Conservation (phyloP, 1,284 basidiomycete species). For the Fistulinella staudtii region DNA sequence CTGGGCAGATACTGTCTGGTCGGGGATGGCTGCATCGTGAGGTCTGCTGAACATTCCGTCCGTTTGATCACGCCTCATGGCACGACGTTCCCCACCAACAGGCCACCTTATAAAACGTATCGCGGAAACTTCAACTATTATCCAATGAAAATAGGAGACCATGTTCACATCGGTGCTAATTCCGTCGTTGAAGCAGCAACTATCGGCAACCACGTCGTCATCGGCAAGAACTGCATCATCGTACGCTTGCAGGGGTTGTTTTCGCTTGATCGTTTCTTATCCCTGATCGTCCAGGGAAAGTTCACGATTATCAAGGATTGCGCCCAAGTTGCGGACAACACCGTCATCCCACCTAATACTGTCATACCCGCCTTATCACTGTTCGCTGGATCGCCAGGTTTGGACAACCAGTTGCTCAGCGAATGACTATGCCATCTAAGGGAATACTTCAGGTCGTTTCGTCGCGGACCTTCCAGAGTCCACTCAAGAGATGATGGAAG, state of each 20-base stretch:
- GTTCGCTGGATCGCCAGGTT: constrained; percentile 89
- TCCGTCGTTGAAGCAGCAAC: constrained; percentile 91
- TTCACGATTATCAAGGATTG: constrained; percentile 97
- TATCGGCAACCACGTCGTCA: constrained; percentile 92
- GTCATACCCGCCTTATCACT: constrained; percentile 86
- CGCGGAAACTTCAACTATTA: constrained; percentile 95
- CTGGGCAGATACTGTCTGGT: constrained; percentile 92
- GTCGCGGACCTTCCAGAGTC: constrained; percentile 87
- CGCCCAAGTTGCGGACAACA: constrained; percentile 82
- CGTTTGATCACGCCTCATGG: neutral
- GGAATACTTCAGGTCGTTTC: constrained; percentile 58
- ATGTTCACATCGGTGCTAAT: constrained; percentile 87
- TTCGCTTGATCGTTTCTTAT: neutral
- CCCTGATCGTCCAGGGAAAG: constrained; percentile 69
- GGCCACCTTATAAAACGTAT: constrained; percentile 87
- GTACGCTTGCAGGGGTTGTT: constrained; percentile 45
- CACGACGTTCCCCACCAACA: constrained; percentile 27
- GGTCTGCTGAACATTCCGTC: constrained; percentile 43
- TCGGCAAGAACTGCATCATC: constrained; percentile 93
- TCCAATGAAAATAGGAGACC: constrained; percentile 95
- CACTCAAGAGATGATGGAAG: constrained; percentile 78
- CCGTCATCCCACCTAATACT: constrained; percentile 88
- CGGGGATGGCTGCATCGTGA: constrained; percentile 85
- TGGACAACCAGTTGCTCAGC: neutral
- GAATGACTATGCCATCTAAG: constrained; percentile 7